phyloP scores from a whole-genome alignment of 345 rosid genomes.

The Nasturtium officinale region DNA sequence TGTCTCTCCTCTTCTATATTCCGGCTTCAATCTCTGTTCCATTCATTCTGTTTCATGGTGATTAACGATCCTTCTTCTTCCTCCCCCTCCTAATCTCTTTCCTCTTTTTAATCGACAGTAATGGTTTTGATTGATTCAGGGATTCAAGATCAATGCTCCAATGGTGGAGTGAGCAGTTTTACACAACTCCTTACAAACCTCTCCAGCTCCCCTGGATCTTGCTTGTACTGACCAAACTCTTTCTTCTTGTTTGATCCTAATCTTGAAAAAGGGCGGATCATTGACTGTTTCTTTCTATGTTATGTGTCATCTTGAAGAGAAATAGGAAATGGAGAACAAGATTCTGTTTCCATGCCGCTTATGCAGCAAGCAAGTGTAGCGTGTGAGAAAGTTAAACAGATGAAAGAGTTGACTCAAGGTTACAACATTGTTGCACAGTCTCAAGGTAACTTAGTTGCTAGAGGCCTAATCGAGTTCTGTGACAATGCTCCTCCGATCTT shows the following conservation, averaged over 20 bases:
- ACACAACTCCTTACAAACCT: conserved; percentile 56
- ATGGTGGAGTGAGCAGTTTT: conserved; percentile 53
- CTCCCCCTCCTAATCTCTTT: neutral
- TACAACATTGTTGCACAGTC: conserved; percentile 83
- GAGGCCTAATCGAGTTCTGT: conserved; percentile 81
- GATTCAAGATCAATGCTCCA: conserved; percentile 71
- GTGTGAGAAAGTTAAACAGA: conserved; percentile 57
- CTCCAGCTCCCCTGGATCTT: conserved; percentile 75
- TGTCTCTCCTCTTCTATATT: conserved; percentile 37
- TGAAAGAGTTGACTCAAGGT: conserved; percentile 72
- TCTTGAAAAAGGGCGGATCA: conserved; percentile 4
- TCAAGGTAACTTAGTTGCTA: conserved; percentile 87
- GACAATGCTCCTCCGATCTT: conserved; percentile 78
- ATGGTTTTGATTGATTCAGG: conserved; percentile 48
- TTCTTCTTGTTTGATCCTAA: conserved; percentile 19
- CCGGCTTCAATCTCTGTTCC: conserved; percentile 60
- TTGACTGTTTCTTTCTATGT: neutral
- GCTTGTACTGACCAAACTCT: conserved; percentile 54
- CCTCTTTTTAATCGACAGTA: neutral
- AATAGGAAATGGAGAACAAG: conserved; percentile 75
- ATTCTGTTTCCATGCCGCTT: conserved; percentile 72
- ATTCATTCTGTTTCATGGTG: conserved; percentile 77
- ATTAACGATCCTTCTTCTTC: neutral
- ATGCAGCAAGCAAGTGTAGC: conserved; percentile 43
- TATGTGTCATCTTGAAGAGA: conserved; percentile 54